Conservation (phyloP, 208 protist species). For the Histomonas meleagridis region DNA sequence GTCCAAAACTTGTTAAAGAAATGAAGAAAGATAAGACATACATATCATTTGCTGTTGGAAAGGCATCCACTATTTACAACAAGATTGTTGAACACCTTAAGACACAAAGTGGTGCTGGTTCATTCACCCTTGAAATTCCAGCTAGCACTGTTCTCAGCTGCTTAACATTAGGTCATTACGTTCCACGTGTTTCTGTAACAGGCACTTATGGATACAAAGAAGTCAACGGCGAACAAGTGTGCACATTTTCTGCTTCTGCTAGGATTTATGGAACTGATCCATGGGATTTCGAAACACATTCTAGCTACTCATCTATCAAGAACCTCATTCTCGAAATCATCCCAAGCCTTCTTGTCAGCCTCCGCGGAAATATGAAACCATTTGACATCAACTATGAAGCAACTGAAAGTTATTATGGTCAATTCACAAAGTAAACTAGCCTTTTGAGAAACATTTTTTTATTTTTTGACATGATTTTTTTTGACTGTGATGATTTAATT, state of each 20-base stretch:
- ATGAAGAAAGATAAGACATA: no score
- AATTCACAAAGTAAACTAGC: no score
- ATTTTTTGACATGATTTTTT: no score
- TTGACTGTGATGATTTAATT: no score
- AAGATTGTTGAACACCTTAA: not conserved
- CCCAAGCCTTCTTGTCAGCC: not conserved
- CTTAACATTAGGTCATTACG: not conserved
- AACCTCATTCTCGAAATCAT: not conserved
- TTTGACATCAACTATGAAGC: not conserved
- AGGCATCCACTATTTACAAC: no score
- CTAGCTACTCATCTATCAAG: not conserved
- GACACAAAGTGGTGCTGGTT: not conserved
- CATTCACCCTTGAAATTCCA: not conserved
- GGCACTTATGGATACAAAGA: no score
- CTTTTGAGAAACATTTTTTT: no score
- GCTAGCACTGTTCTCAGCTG: not conserved
- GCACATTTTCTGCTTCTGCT: not conserved
- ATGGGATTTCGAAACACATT: not conserved
- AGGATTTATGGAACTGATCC: not conserved
- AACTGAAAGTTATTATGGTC: no score
- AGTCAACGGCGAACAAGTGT: not conserved
- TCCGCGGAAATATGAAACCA: not conserved
- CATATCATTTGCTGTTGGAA: not conserved
- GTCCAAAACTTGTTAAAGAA: not conserved
- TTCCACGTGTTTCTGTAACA: not conserved